Evolutionary conservation across 345 rosid species (phyloP).

Genomic region (Arabidopsis suecica): DNA sequence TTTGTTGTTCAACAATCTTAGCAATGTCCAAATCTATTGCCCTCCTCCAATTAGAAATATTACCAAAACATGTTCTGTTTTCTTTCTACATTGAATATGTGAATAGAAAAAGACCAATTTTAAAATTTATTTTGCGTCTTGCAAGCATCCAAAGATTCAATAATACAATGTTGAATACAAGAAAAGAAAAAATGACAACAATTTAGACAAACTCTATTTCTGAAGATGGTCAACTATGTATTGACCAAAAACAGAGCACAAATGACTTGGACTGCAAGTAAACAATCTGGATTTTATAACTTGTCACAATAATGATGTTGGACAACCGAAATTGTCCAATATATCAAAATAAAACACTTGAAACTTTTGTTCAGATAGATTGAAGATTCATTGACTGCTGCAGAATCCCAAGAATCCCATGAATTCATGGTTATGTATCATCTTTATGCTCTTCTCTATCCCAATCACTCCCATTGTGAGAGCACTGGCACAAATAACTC

Average conservation of each 20-base stretch:
- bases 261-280: constrained; percentile 35
- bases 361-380: not conserved
- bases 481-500: constrained; percentile 84
- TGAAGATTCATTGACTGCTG: constrained; percentile 56
- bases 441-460: constrained; percentile 56
- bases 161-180: not conserved
- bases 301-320: constrained; percentile 14
- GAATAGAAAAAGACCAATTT: not conserved
- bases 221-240: constrained; percentile 32
- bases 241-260: constrained; percentile 22
- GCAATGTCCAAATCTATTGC: constrained; percentile 11
- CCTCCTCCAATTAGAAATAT: constrained; percentile 6
- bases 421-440: constrained; percentile 78
- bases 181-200: not conserved
- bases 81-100: constrained; percentile 18
- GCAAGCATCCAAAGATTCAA: constrained; percentile 30
- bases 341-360: constrained; percentile 8
- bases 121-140: not conserved
- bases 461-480: constrained; percentile 85
- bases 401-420: constrained; percentile 87
- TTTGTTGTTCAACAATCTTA: constrained; percentile 1
- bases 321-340: constrained; percentile 72
- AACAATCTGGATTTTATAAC: constrained; percentile 5
- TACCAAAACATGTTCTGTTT: not conserved
- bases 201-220: not conserved